phyloP scores from a whole-genome alignment of 495 filamentous ascomycete species.

The Daldinia grandis region DNA sequence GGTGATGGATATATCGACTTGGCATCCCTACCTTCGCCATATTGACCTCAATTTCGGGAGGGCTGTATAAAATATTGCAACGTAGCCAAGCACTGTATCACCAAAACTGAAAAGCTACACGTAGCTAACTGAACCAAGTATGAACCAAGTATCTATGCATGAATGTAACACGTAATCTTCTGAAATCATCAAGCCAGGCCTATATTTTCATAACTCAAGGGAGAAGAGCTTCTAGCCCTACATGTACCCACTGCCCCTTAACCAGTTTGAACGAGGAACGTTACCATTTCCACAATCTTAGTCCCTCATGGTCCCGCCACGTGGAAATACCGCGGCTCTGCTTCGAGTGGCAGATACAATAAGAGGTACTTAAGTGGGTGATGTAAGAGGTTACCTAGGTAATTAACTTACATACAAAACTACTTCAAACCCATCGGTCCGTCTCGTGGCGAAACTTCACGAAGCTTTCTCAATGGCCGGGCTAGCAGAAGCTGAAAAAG shows the following conservation, averaged over 20 bases:
- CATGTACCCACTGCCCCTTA: background rate
- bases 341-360: too few species aligned
- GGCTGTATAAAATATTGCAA: background rate
- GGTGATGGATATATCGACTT: background rate
- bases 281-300: background rate
- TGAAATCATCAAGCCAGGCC: background rate
- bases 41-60: background rate
- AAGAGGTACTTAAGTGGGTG: too few species aligned
- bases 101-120: background rate
- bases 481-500: conserved; percentile 31
- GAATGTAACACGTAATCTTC: conserved; percentile 4
- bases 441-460: conserved; percentile 1
- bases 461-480: conserved; percentile 6
- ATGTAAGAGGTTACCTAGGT: background rate
- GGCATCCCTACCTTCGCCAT: conserved; percentile 7
- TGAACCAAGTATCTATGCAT: background rate
- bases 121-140: background rate
- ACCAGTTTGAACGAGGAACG: background rate
- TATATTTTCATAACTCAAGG: background rate
- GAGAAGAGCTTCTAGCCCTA: background rate
- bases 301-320: conserved; percentile 16
- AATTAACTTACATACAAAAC: background rate
- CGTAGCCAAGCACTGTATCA: background rate
- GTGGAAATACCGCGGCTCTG: conserved; percentile 31
- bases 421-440: conserved; percentile 16